Conservation (phyloP, 1,139 yeast species). For the Blastobotrys raffinosifermentans region DNA sequence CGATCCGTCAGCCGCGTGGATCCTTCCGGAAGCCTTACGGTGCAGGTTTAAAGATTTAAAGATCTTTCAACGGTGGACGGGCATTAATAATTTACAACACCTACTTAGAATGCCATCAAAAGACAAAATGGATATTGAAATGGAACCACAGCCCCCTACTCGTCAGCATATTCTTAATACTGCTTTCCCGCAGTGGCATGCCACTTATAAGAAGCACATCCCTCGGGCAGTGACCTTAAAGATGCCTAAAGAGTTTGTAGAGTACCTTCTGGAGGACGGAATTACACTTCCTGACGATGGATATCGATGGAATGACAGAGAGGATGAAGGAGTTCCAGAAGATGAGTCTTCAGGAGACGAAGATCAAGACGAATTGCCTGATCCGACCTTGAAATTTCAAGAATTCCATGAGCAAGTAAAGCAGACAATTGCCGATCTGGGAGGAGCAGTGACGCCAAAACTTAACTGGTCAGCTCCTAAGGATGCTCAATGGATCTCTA, state of each 20-base stretch:
- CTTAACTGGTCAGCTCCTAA: constrained; percentile 96
- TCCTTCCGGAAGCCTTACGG: too few relatives aligned
- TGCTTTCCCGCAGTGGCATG: constrained; percentile 69
- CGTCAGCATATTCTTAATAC: constrained; percentile 54
- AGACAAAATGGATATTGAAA: not conserved
- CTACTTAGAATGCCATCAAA: too few relatives aligned
- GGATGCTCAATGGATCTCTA: constrained; percentile 88
- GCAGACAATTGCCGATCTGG: constrained; percentile 37
- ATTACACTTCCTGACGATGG: constrained; percentile 52
- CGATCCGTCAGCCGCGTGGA: too few relatives aligned
- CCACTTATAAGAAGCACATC: constrained; percentile 44
- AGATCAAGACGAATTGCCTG: constrained; percentile 34
- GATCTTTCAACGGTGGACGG: too few relatives aligned
- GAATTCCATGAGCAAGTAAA: constrained; percentile 53
- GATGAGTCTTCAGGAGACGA: constrained; percentile 67
- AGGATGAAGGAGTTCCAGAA: constrained; percentile 44
- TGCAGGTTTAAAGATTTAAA: too few relatives aligned
- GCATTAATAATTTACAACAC: too few relatives aligned
- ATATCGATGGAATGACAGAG: constrained; percentile 23
- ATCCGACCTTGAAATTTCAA: constrained; percentile 42
- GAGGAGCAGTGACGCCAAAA: constrained; percentile 73
- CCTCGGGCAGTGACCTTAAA: constrained; percentile 51
- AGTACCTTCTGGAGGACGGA: constrained; percentile 71
- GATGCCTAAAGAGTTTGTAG: constrained; percentile 59
- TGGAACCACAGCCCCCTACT: constrained; percentile 7